Evolutionary conservation across 2,329 filamentous ascomycete species (phyloP), one percentile per base, ranked within the genome.

Genomic region (Chaetomium globosum): DNA sequence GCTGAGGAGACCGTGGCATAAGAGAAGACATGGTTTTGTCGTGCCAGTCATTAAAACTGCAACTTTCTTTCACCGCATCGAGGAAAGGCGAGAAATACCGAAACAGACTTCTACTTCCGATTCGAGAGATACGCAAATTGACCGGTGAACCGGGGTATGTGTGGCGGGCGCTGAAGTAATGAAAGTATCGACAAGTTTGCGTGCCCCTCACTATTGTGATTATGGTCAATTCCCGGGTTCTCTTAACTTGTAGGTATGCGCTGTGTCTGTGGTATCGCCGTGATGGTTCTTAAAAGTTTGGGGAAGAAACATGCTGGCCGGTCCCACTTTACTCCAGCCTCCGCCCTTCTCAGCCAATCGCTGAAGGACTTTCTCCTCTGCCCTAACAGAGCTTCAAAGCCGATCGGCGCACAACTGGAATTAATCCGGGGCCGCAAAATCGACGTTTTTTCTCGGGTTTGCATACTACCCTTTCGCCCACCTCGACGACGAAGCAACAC

Each of bases 341-440:
- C 56, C 63, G 36, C 51, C 13, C 39, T 19, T 61, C 59, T 63
- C 12, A 49, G 10, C 70, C 70, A 71, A 71, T 71, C 23, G 54
- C 19, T 21, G 53, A 28, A 2, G 12, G 54, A 36, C 62, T 53
- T 61, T 36, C 56, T 51, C 62, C 49, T 64, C 68, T 71, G 69
- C 70, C 70, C 69, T 71, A 71, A 71, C 61, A 61, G 56, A 65
- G 62, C 67, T 66, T 51, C 51, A 63, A 58, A 63, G 64, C 39
- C 66, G 54, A 58, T 61, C 71, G 70, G 70, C 70, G 67, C 71
- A 73, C 71, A 73, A 73, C 64, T 72, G 61, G 70, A 73, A 73
- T 73, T 73, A 73, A 70, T 73, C 71, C 70, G 71, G 66, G 67
- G 66, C 67, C 71, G 65, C 70, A 73, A 73, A 73, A 66, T 73